Base-by-base conservation (phyloP, 2,329 filamentous ascomycete species). In the Aspergillus viridinutans region DNA sequence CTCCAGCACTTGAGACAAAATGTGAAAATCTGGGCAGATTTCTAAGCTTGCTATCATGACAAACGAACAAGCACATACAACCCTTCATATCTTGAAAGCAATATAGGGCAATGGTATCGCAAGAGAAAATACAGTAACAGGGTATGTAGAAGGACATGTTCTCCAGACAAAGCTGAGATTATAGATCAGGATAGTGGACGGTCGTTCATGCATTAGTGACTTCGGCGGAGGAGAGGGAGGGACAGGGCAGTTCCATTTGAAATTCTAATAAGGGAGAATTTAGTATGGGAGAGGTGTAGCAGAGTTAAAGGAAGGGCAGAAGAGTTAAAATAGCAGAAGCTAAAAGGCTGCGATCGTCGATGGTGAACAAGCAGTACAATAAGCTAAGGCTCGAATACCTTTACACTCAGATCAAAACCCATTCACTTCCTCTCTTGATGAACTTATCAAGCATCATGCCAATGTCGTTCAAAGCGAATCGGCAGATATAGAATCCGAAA, bases 401-500 rank as follows among this genome's bases (percentile, higher is more conserved):
- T 38, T 21, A 7, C 42, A 12, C 12, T 68, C 58, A 86, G 54
- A 81, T 76, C 60, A 88, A 74, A 53, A 97, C 92, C 93, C 93
- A 99, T 80, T 99, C 93, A 67, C 89, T 96, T 25, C 93, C 92
- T 63, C 92, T 85, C 81, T 99, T 99, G 72, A 99, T 88, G 69
- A 94, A 97, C 73, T 97, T 99, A 74, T 99, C 94, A 65, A 99
- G 80, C 78, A 99, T 81, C 70, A 94, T 74, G 42, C 86, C 83
- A 59, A 99, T 78, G 73, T 99, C 94, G 3, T 86, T 82, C 59
- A 99, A 79, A n/a, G 92, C 92, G 72, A 99, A 99, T 20, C 94
- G 88, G 74, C 93, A 97, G 28, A 99, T 83, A 72, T 94, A 97
- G 74, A 99, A 97, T 17, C 89, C 92, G 72, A 99, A 99, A 75